Evolutionary conservation across 768 basidiomycete species (phyloP).

Genomic region (Hydnum rufescens): DNA sequence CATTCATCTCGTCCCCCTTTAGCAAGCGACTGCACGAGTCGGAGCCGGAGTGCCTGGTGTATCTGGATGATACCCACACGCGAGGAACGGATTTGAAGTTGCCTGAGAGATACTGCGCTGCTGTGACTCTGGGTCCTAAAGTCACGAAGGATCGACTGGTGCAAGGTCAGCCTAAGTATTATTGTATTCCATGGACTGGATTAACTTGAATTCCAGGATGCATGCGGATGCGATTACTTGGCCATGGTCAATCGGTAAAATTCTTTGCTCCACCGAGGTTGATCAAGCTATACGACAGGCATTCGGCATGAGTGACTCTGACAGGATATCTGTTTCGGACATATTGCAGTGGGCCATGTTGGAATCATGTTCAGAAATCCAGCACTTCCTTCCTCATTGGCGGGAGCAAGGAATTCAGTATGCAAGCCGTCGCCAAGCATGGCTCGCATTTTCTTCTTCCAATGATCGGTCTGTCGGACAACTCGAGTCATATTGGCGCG

Average conservation of each 20-base stretch:
- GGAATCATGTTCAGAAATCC: background rate
- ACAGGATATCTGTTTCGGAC: slow-evolving; percentile 14
- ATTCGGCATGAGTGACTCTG: background rate
- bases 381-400: background rate
- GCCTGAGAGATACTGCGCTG: background rate
- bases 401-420: background rate
- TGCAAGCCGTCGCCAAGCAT: background rate
- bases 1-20: slow-evolving; percentile 1
- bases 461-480: background rate
- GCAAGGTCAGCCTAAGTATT: slow-evolving; percentile 23
- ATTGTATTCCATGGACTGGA: background rate
- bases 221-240: slow-evolving; percentile 34
- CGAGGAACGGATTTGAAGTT: slow-evolving; percentile 5
- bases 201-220: slow-evolving; percentile 22
- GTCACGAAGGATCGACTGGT: slow-evolving; percentile 29
- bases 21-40: background rate
- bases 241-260: slow-evolving; percentile 27
- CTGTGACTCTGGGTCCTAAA: slow-evolving; percentile 4
- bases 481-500: slow-evolving; percentile 18
- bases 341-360: slow-evolving; percentile 14
- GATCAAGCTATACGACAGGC: slow-evolving; percentile 17
- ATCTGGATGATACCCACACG: slow-evolving; percentile 5
- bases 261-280: slow-evolving; percentile 29
- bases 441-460: background rate
- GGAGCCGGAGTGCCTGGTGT: slow-evolving; percentile 4